A percentile compares a stretch with the other conserved stretches of the same genome.
These are phyloP conservation scores for Paracamarosporium sp. DNA, from an alignment of 2,329 filamentous ascomycete species.

Conservation along the genomic window DNA sequence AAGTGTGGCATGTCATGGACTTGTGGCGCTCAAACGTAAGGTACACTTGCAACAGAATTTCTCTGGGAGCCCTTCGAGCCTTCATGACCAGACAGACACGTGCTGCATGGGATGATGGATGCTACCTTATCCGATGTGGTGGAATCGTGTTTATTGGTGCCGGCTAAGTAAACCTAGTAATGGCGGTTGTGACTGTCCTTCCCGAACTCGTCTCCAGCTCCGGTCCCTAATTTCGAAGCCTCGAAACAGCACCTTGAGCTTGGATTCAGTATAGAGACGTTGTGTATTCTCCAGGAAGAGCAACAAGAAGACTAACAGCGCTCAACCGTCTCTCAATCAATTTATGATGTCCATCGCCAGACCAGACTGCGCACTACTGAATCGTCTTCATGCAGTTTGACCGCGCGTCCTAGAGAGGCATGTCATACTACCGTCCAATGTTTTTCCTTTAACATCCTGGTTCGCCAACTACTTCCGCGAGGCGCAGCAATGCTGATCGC, in stretches of 20 bases:
- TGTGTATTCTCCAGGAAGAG: background rate
- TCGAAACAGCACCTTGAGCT: background rate
- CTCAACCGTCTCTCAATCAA: background rate
- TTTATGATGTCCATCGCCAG: background rate
- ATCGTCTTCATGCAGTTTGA: background rate
- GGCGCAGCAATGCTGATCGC: slow-evolving; percentile 4
- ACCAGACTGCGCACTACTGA: no score
- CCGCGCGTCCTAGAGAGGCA: background rate
- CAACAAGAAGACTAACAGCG: background rate
- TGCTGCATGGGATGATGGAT: background rate
- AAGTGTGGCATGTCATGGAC: no score
- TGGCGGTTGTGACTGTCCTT: background rate
- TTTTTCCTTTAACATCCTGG: background rate
- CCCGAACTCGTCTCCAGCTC: no score
- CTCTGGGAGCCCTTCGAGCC: no score
- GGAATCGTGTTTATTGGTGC: background rate
- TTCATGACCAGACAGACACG: no score
- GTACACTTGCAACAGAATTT: no score
- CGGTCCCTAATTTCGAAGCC: no score
- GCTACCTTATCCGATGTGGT: background rate
- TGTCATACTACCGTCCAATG: background rate
- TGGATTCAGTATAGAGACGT: background rate
- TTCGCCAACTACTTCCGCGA: background rate
- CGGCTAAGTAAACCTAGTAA: background rate
- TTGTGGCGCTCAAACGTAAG: no score